Conservation (phyloP, 2,329 filamentous ascomycete genomes). For the Neofusicoccum kwambonambiense region DNA sequence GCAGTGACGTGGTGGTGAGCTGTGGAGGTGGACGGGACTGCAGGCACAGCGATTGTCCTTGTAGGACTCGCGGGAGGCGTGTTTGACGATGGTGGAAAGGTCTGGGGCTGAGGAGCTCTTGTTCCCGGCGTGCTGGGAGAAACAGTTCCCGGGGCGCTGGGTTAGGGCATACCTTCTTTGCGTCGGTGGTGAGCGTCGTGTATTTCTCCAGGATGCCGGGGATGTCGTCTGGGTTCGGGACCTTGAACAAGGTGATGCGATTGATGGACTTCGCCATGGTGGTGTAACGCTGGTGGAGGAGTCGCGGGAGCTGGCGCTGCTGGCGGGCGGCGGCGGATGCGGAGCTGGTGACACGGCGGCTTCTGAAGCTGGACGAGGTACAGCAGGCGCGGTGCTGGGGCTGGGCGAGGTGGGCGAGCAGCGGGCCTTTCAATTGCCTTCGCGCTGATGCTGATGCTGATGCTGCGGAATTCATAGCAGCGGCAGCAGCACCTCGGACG, state of each 20-base stretch:
- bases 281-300: constrained; percentile 7
- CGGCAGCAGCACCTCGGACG: neutral
- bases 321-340: neutral
- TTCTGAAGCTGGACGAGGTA: constrained; percentile 7
- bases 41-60: neutral
- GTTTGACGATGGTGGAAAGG: neutral
- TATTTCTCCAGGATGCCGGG: constrained; percentile 33
- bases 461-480: neutral
- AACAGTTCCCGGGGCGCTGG: neutral
- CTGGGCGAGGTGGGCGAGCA: neutral
- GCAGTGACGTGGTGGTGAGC: neutral
- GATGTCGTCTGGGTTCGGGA: constrained; percentile 30
- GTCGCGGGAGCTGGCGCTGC: neutral
- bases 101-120: neutral
- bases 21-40: neutral
- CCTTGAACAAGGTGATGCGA: constrained; percentile 39
- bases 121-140: neutral
- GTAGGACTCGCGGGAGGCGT: neutral
- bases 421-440: constrained; percentile 5
- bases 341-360: constrained; percentile 9
- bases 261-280: constrained; percentile 30
- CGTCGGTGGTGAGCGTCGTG: constrained; percentile 32
- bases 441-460: neutral
- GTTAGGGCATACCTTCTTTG: constrained; percentile 31
- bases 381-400: neutral